phyloP scores from a whole-genome alignment of 1,139 yeast genomes.

The Taphrina pruni region DNA sequence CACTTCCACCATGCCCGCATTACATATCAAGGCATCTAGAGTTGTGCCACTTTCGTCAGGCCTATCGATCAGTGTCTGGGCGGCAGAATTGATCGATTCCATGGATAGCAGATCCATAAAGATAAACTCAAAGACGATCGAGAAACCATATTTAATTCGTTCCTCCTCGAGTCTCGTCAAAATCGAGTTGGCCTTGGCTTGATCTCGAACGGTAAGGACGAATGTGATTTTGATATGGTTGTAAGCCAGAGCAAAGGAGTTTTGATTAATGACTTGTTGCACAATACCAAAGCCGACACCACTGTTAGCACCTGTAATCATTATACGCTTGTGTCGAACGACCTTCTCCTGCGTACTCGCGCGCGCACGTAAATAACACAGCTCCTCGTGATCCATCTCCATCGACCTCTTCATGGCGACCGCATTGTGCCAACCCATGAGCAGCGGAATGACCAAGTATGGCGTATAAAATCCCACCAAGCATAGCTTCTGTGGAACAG shows the following conservation, averaged over 20 bases:
- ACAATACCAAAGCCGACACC: conserved; percentile 87
- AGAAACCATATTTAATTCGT: conserved; percentile 42
- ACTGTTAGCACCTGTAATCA: conserved; percentile 52
- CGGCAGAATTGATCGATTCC: conserved; percentile 81
- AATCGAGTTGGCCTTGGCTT: conserved; percentile 68
- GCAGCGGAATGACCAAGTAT: conserved; percentile 17
- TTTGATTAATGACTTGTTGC: conserved; percentile 60
- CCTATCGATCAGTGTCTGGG: conserved; percentile 60
- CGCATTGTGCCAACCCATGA: conserved; percentile 22
- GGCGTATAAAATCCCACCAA: conserved; percentile 26
- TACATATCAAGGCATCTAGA: conserved; percentile 78
- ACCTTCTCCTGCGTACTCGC: background rate
- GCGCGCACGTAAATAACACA: conserved; percentile 19
- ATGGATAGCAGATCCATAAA: conserved; percentile 87
- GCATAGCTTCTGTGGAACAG: conserved; percentile 5
- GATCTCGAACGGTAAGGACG: conserved; percentile 84
- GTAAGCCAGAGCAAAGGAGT: conserved; percentile 49
- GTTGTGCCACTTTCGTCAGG: conserved; percentile 63
- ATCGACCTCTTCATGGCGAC: background rate
- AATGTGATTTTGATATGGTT: conserved; percentile 66
- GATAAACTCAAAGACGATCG: conserved; percentile 80
- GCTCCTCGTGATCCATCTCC: background rate
- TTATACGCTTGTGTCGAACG: background rate
- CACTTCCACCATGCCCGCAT: conserved; percentile 89
- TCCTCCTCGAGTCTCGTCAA: conserved; percentile 39